Base-by-base conservation (phyloP, 768 basidiomycete species). In the Boletales sp. region DNA sequence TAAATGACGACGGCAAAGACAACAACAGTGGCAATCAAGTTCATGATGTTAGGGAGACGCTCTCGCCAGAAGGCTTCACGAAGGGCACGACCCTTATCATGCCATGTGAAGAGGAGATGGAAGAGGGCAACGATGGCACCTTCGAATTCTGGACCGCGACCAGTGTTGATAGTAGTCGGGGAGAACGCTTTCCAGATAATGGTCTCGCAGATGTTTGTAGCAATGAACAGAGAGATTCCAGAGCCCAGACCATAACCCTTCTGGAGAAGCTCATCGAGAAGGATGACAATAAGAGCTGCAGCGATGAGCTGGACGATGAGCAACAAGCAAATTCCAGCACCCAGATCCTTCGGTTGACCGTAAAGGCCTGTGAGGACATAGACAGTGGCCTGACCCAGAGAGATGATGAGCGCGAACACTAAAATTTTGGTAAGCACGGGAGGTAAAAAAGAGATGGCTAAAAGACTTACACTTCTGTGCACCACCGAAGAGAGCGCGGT, bases 101-200 rank as follows among this genome's bases (percentile, higher is more conserved):
- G 87, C 91, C 93, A 95, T 10, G 94, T 97, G 76, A 99, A 96
- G 51, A 97, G 73, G 46, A 97, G 81, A 67, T 98, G 96, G 90
- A 98, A 96, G 48, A 98, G 80, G 2, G 94, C 86, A 58, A 97
- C 89, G 58, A 98, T 76, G 34, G 95, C 96, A 54, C 96, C 96
- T 64, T 98, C 95, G 58, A 98, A 99, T 69, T 99, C 96, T 46
- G 94, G 90, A 3, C 95, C 95, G 56, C 95, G 90, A 35, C 95
- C 96, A 30, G 94, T 97, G 81, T 98, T 98, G 72, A 98, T 73
- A 41, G 96, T 97, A 18, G 93, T 98, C 10, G 96, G 96, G 1
- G 92, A 94, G 74, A 99, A 98, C 2, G 95, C 96, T 66, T 99
- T 99, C 95, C 95, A 99, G 66, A 98, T 84, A 74, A 99, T 98